Conservation (phyloP, 176 grass and related monocot species). For the Triticum aestivum region IWGSC_CS_RefSeq_v2.1 NC_057801.1:460308912-460309411, state of each 20-base stretch:
- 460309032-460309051: slow-evolving; percentile 8
- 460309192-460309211: slow-evolving; percentile 22
- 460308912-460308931: no score
- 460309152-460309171: neutral
- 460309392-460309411: slow-evolving; percentile 27
- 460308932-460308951: neutral
- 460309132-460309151: neutral
- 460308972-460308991: neutral
- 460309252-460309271: slow-evolving; percentile 67
- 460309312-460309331: slow-evolving; percentile 26
- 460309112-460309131: slow-evolving; percentile 19
- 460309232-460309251: slow-evolving; percentile 36
- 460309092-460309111: neutral
- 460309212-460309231: neutral
- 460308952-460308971: neutral
- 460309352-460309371: neutral
- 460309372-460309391: neutral
- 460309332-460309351: slow-evolving; percentile 15
- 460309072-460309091: neutral
- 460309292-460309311: slow-evolving; percentile 67
- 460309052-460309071: neutral
- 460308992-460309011: neutral
- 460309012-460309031: neutral
- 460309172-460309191: slow-evolving; percentile 19
- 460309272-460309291: slow-evolving; percentile 75